These are phyloP conservation scores for Phytophthora pistaciae DNA, from an alignment of 352 stramenopile species.

Conservation along the genomic window DNA sequence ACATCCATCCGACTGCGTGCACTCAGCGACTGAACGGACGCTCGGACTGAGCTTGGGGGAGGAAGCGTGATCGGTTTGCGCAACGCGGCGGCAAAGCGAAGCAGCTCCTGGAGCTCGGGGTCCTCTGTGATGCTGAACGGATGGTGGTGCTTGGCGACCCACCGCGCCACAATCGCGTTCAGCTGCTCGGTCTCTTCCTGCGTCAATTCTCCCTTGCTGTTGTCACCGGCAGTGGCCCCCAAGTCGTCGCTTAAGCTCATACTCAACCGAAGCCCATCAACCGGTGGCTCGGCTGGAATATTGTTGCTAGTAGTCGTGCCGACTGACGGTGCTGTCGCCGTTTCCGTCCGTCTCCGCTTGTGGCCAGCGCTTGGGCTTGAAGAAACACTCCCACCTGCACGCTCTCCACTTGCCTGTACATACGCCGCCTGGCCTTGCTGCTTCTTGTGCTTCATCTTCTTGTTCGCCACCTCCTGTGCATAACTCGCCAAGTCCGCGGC, in stretches of 20 bases:
- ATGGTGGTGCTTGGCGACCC: slow-evolving; percentile 60
- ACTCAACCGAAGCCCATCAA: slow-evolving; percentile 13
- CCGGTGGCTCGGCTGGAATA: neutral
- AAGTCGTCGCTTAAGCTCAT: slow-evolving; percentile 6
- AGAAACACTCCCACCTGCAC: neutral
- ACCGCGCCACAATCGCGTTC: slow-evolving; percentile 54
- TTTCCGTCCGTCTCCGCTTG: slow-evolving; percentile 35
- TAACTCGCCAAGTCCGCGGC: slow-evolving; percentile 48
- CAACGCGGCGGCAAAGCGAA: slow-evolving; percentile 48
- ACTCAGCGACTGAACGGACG: slow-evolving; percentile 55
- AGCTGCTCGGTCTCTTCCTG: slow-evolving; percentile 51
- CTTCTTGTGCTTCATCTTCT: slow-evolving; percentile 42
- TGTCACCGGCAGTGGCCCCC: slow-evolving; percentile 1
- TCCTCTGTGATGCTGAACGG: slow-evolving; percentile 55
- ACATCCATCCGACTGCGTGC: slow-evolving; percentile 50
- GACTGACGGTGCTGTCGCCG: slow-evolving; percentile 3
- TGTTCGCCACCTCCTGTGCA: slow-evolving; percentile 45
- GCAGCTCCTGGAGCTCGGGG: slow-evolving; percentile 53
- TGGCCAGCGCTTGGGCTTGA: slow-evolving; percentile 4
- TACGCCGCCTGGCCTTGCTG: slow-evolving; percentile 15
- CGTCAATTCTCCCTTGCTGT: slow-evolving; percentile 29
- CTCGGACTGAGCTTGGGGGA: slow-evolving; percentile 46
- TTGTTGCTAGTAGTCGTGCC: neutral
- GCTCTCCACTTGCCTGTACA: neutral
- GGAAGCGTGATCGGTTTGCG: slow-evolving; percentile 47